Evolutionary conservation across 192 early-diverging fungal genomes (phyloP), one percentile per base, ranked within the genome.

Genomic region (Dissophora globulifera): DNA sequence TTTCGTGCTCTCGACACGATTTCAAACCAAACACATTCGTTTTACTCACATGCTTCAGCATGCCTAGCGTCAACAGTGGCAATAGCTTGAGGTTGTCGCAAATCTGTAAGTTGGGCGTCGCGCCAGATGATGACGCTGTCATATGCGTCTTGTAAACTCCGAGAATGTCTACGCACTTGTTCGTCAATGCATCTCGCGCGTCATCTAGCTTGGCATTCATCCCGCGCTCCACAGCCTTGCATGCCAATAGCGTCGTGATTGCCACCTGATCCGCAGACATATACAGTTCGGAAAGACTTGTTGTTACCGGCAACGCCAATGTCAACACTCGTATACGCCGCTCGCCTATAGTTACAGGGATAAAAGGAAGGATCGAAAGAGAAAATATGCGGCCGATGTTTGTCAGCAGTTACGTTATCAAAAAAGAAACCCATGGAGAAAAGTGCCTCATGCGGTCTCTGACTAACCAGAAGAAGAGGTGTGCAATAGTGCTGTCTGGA

Each of bases 251-350:
- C 16, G 92, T 84, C 0, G 94, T 83, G 50, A 98, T 89, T 0
- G 96, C 94, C 12, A 86, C 79, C 79, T 93, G 93, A 74, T 99
- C 95, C 1, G 92, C 93, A 23, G 88, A 81, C 38, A 88, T 82
- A 79, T 94, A 96, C 12, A 97, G 65, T 29, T 96, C 94, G 26
- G 86, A 85, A 30, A 96, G 75, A 55, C 85, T 89, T 58, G 83
- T 90, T 7, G 93, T 94, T 1, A 96, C 93, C 3, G 97, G 97
- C 31, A 99, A 70, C 4, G 91, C 90, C 62, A 95, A 69, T 0
- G 97, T 99, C 33, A 96, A 71, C 0, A 99, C 97, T 45, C 97
- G 88, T 68, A 99, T 97, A 32, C 97, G 88, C 16, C 97, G 88
- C 74, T 99, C 97, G 40, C 79, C 62, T 64, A 43, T 43, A 19